Conservation (phyloP, 75 land plant genomes). For the Isoetes taiwanensis region DNA sequence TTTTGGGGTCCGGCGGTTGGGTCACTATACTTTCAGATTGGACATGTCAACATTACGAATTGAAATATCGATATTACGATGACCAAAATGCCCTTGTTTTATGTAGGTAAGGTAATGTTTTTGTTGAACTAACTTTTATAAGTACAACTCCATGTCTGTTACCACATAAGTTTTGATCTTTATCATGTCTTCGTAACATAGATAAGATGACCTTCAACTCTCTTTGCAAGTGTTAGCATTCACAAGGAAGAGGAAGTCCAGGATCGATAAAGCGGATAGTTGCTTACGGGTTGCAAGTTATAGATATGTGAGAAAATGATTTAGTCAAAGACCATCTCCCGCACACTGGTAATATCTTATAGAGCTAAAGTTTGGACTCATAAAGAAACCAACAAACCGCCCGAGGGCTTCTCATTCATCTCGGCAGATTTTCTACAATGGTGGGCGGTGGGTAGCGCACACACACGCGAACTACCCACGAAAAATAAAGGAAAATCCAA, state of each 20-base stretch:
- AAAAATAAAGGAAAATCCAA: no score
- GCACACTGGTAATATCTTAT: slow-evolving; percentile 17
- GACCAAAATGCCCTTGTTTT: slow-evolving; percentile 39
- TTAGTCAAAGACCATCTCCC: slow-evolving; percentile 27
- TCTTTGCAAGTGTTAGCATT: slow-evolving; percentile 19
- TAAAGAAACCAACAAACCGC: no score
- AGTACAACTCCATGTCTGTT: background rate
- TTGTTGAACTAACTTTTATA: background rate
- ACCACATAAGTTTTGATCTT: background rate
- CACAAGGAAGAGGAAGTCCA: slow-evolving; percentile 22
- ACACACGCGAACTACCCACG: no score
- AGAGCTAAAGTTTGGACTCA: no score
- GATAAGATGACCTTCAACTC: background rate
- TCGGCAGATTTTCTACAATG: no score
- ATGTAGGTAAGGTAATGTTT: slow-evolving; percentile 33
- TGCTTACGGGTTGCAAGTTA: slow-evolving; percentile 9
- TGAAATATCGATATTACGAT: slow-evolving; percentile 47
- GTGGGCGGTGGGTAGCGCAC: no score
- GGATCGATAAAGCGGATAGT: slow-evolving; percentile 14
- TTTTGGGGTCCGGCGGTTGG: no score
- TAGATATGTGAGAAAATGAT: slow-evolving; percentile 24
- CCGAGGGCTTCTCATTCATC: no score
- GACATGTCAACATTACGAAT: slow-evolving; percentile 53
- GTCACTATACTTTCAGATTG: slow-evolving; percentile 27
- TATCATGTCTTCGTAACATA: no score